phyloP scores from a whole-genome alignment of 192 early-diverging fungal genomes.

The Coemansia sp. region DNA sequence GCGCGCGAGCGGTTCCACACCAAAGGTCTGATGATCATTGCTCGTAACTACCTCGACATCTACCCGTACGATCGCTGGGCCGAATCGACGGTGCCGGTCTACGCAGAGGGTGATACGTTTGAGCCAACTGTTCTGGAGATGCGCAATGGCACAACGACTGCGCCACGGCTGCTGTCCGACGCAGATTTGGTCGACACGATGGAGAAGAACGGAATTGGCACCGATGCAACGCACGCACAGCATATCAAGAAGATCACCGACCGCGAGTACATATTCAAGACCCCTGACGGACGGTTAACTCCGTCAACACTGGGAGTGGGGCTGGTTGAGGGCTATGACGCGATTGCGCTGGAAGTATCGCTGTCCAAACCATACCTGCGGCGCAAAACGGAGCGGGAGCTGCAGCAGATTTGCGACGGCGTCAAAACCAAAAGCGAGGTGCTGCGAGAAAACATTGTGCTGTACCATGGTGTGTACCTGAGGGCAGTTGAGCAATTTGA shows the following conservation, averaged over 20 bases:
- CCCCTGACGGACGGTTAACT: conserved; percentile 51
- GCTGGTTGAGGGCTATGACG: conserved; percentile 80
- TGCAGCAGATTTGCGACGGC: conserved; percentile 72
- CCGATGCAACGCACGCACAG: conserved; percentile 94
- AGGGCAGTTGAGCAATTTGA: conserved; percentile 48
- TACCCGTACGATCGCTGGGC: conserved; percentile 91
- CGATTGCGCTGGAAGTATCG: conserved; percentile 79
- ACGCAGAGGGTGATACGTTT: conserved; percentile 63
- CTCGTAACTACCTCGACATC: conserved; percentile 88
- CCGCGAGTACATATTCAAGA: conserved; percentile 79
- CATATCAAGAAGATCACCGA: conserved; percentile 93
- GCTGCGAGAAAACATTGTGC: conserved; percentile 57
- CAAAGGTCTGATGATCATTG: conserved; percentile 70
- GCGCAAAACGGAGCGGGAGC: conserved; percentile 76
- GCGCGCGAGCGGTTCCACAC: conserved; percentile 69
- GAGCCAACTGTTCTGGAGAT: conserved; percentile 65
- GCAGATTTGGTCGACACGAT: conserved; percentile 83
- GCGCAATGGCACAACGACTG: conserved; percentile 59
- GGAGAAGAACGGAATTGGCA: conserved; percentile 94
- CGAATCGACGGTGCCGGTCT: conserved; percentile 67
- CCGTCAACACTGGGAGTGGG: conserved; percentile 87
- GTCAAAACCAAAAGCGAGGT: conserved; percentile 62
- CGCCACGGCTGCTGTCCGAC: conserved; percentile 77
- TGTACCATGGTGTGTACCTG: conserved; percentile 71
- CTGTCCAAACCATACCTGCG: conserved; percentile 87